phyloP scores from a whole-genome alignment of 805 yeast genomes.

The Kodamaea kaohsiungensis region DNA sequence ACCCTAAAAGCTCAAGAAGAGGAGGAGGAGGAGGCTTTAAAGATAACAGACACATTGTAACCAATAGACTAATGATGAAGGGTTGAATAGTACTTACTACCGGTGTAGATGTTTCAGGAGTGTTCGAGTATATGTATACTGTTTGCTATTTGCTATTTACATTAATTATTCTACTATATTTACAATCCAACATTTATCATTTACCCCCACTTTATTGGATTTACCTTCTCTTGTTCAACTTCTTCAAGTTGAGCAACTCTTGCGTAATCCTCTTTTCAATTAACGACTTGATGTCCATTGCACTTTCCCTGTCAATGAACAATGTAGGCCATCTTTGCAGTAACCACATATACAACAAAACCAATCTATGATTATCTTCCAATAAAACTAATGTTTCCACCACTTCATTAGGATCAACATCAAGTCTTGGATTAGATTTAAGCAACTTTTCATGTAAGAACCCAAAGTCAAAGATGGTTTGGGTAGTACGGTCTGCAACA shows the following conservation, averaged over 20 bases:
- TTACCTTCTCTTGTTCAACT: conserved; percentile 17
- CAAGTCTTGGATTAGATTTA: conserved; percentile 18
- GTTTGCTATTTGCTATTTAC: too few relatives aligned
- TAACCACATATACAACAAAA: conserved; percentile 79
- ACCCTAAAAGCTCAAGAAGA: not conserved
- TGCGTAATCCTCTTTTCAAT: conserved; percentile 64
- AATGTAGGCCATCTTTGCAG: conserved; percentile 82
- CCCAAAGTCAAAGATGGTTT: conserved; percentile 54
- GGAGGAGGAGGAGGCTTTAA: too few relatives aligned
- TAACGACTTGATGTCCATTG: conserved; percentile 63
- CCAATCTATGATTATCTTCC: conserved; percentile 68
- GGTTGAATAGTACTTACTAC: too few relatives aligned
- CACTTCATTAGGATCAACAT: conserved; percentile 20
- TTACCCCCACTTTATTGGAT: not conserved
- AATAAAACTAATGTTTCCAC: conserved; percentile 31
- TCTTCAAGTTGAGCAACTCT: conserved; percentile 38
- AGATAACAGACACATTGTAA: too few relatives aligned
- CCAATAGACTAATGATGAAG: too few relatives aligned
- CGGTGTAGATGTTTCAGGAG: too few relatives aligned
- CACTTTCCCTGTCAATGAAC: conserved; percentile 76
- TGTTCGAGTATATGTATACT: too few relatives aligned
- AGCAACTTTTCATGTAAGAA: conserved; percentile 31
- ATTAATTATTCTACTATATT: too few relatives aligned
- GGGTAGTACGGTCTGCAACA: conserved; percentile 55
- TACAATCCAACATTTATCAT: not conserved